Evolutionary conservation across 352 stramenopile genomes (phyloP), one percentile per base, ranked within the genome.

Genomic region (Phytopythium kandeliae): DNA sequence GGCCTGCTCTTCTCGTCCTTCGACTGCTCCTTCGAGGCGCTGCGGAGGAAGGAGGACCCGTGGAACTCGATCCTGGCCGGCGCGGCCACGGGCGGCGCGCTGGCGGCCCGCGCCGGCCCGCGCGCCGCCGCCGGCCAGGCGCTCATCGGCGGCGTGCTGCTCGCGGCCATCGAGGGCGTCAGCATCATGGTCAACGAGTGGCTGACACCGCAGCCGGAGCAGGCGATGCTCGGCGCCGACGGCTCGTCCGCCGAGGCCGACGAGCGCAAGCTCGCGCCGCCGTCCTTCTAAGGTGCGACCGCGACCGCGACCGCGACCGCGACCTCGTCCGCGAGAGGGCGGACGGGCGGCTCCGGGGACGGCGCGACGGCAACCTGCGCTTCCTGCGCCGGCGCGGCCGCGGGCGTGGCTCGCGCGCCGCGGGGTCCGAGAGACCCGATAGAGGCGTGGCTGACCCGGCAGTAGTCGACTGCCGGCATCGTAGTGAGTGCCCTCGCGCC

Each of bases 51-150:
- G 77, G 97, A 99, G 82, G 97, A 99, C 83, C 95, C 97, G 37
- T 99, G 96, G 96, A 99, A 99, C 71, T 97, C 95, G n/a, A 99
- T 99, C 56, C 68, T 99, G 35, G 93, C 90, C 28, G 97, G 97
- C 24, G 96, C 94, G 15, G 90, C 92, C 41, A 99, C 97, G 0
- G 97, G 96, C 69, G 96, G 96, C 43, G 85, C 98, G 25, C 78
- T 99, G 15, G 96, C 96, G 24, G 91, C 96, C 17, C 85, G 97
- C 42, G 96, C 96, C 3, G 96, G 96, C 16, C 91, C 95, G 0
- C 96, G 94, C 21, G 95, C 93, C 1, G 96, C 96, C 28, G 93
- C 92, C 1, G 87, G 87, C 31, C 95, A 97, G 33, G 96, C 96
- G 11, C 68, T 97, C 25, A 95, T 98, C 50, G 96, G 97, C 60